Base-by-base conservation (phyloP, 352 stramenopile species). In the Globisporangium yorkense region DNA sequence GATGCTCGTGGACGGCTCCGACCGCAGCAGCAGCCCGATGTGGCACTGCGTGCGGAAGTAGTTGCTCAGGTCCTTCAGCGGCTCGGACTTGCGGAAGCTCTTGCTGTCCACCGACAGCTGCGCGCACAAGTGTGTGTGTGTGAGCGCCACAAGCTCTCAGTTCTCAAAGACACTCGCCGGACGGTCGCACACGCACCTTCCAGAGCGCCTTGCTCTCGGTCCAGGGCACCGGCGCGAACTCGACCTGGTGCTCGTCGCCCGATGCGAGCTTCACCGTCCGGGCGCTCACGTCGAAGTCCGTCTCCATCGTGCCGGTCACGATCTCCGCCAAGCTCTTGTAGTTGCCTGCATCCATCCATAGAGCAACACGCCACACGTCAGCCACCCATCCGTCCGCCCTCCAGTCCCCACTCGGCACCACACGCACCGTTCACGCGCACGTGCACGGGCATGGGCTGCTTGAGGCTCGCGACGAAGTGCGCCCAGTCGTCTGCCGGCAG, bases 1-100 rank as follows among this genome's bases (percentile, higher is more conserved):
- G 40, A 99, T 75, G 80, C 98, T 99, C 46, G 85, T 97, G 33
- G 96, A 94, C 9, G 97, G 80, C 63, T 99, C 97, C 61, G 99
- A 95, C 27, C 80, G 76, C 41, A 97, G 89, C 2, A 99, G 72
- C 35, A 80, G 96, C 1, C 97, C 94, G 20, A 90, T 64, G 7
- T 87, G 71, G 46, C 76, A 87, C 53, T 99, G 85, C 24, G 83
- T 78, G 31, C 94, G 94, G 20, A 99, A 77, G 75, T 96, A 98
- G 6, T 88, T 76, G 72, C 96, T 94, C 33, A 99, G 79, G 16
- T 88, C 77, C 41, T 88, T 70, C n/a, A 98, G 68, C 9, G 68
- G 73, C 59, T 92, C 72, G 54, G 95, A 87, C 62, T 97, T 95
- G 29, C 92, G 84, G 33, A 98, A 80, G 29, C 72, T 76, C 59